Evolutionary conservation across 2,329 filamentous ascomycete species (phyloP).

Genomic region (Aspergillus proliferans): DNA sequence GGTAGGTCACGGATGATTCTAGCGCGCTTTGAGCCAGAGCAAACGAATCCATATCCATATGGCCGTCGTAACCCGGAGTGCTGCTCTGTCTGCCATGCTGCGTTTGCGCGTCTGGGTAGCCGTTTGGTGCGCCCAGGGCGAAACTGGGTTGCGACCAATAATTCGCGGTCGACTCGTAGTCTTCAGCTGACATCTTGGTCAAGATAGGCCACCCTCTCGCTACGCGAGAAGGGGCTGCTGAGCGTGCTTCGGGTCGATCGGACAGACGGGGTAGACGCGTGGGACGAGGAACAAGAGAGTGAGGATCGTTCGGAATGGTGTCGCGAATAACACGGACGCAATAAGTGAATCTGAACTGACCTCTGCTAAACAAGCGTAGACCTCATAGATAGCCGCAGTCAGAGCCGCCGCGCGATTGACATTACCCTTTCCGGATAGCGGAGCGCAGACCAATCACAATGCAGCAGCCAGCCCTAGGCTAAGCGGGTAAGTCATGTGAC

Average conservation of each 20-base stretch:
- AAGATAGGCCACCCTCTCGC: neutral
- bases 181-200: neutral
- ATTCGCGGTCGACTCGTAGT: neutral
- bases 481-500: constrained; percentile 24
- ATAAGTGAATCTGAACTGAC: too few relatives aligned
- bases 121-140: neutral
- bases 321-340: too few relatives aligned
- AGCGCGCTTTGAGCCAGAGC: neutral
- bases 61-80: neutral
- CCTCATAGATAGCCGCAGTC: too few relatives aligned
- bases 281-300: neutral
- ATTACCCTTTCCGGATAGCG: constrained; percentile 1
- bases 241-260: neutral
- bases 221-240: neutral
- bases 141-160: neutral
- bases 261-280: neutral
- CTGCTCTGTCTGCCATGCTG: neutral
- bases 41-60: neutral
- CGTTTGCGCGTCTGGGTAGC: neutral
- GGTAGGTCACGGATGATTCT: too few relatives aligned
- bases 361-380: too few relatives aligned
- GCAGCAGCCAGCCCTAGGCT: constrained; percentile 8
- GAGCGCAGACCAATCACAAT: constrained; percentile 10
- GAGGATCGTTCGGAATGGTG: too few relatives aligned
- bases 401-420: too few relatives aligned